A percentile compares a stretch with the other conserved stretches of the same genome.
Evolutionary conservation across 148 eudicot species (phyloP).

Genomic region (Limonium bicolor): DNA sequence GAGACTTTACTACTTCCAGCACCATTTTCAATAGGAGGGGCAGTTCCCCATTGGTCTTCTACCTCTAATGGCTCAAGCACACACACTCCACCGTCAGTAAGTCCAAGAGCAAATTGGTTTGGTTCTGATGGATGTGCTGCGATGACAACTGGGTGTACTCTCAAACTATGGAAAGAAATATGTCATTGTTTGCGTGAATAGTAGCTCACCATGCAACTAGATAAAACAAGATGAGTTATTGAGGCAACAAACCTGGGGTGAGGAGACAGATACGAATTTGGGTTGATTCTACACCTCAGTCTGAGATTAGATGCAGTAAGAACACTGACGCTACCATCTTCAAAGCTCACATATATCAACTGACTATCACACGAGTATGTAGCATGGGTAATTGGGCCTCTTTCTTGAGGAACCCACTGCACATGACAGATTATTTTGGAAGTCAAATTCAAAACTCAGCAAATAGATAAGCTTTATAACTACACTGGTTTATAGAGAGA

Average conservation of each 20-base stretch:
- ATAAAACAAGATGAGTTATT: too few species aligned
- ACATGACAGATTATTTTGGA: neutral
- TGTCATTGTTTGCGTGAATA: neutral
- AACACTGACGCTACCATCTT: slow-evolving; percentile 18
- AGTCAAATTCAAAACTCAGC: neutral
- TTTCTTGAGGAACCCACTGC: slow-evolving; percentile 22
- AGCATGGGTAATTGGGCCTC: slow-evolving; percentile 18
- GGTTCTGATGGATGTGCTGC: slow-evolving; percentile 12
- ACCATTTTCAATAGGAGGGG: slow-evolving; percentile 8
- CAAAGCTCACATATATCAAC: slow-evolving; percentile 19
- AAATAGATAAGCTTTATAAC: neutral
- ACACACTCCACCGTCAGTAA: slow-evolving; percentile 7
- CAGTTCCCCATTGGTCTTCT: slow-evolving; percentile 8
- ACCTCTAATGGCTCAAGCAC: slow-evolving; percentile 9
- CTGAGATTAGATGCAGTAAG: slow-evolving; percentile 17
- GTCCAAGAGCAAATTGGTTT: slow-evolving; percentile 8
- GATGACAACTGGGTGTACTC: slow-evolving; percentile 7
- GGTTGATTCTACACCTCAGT: slow-evolving; percentile 15
- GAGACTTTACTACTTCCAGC: slow-evolving; percentile 4
- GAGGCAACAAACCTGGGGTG: slow-evolving; percentile 6
- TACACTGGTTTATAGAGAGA: too few species aligned
- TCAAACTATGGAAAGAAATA: slow-evolving; percentile 1
- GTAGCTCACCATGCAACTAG: neutral
- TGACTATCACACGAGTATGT: slow-evolving; percentile 27
- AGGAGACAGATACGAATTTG: slow-evolving; percentile 6